Evolutionary conservation across 768 basidiomycete genomes (phyloP).

Genomic region (Asterophora parasitica): DNA sequence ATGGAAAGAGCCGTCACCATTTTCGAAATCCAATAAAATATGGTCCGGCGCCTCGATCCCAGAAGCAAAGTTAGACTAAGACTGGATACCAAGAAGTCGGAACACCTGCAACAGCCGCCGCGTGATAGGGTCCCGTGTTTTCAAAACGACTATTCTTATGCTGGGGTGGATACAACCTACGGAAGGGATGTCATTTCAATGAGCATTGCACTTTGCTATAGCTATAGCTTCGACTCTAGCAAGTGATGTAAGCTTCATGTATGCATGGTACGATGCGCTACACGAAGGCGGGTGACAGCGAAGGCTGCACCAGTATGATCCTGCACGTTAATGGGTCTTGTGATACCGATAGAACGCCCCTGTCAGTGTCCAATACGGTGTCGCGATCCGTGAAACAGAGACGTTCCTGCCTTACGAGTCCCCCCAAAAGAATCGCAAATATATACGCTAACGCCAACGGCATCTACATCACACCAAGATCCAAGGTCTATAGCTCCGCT

Average conservation of each 20-base stretch:
- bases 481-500: constrained; percentile 66
- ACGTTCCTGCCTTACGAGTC: constrained; percentile 12
- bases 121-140: no score
- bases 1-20: constrained; percentile 1
- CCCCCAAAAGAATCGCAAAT: constrained; percentile 8
- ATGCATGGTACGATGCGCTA: no score
- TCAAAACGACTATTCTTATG: no score
- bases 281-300: no score
- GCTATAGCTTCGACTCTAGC: no score
- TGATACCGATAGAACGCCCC: constrained; percentile 19
- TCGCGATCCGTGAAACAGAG: constrained; percentile 4
- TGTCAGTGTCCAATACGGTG: constrained; percentile 8
- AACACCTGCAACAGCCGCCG: no score
- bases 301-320: no score
- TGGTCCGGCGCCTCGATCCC: constrained; percentile 9
- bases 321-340: constrained; percentile 29
- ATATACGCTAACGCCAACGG: constrained; percentile 12
- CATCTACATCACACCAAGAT: constrained; percentile 9
- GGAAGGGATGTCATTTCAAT: no score
- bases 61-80: constrained; percentile 7
- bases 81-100: background rate
- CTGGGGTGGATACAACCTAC: no score
- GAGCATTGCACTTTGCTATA: no score
- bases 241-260: no score
- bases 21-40: background rate